Percentiles rank a stretch among this genome's conserved stretches.
These are phyloP conservation scores for Wickerhamomyces ciferrii DNA, from an alignment of 805 yeast genomes.

Conservation along the genomic window DNA sequence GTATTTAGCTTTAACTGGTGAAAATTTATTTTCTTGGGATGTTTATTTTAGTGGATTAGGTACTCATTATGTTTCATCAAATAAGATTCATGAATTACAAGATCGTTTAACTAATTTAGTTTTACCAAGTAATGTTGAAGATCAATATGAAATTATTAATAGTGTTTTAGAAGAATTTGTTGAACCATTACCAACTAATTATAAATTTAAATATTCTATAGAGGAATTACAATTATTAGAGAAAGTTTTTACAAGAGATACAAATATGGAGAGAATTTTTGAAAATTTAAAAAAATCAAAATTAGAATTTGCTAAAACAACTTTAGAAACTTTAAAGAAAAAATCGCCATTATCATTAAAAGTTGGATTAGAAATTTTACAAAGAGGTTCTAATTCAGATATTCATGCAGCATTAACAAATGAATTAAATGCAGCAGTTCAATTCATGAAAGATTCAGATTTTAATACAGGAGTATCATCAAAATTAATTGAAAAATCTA, in stretches of 20 bases:
- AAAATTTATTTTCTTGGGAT: conserved; percentile 70
- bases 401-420: conserved; percentile 62
- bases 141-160: conserved; percentile 45
- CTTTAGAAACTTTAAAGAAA: conserved; percentile 47
- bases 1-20: conserved; percentile 84
- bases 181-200: conserved; percentile 58
- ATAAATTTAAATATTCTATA: conserved; percentile 49
- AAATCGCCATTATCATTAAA: conserved; percentile 80
- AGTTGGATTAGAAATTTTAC: conserved; percentile 63
- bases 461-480: conserved; percentile 67
- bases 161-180: conserved; percentile 75
- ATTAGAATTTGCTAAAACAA: conserved; percentile 59
- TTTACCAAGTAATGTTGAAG: conserved; percentile 21
- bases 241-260: conserved; percentile 48
- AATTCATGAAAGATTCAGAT: conserved; percentile 62
- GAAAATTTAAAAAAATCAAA: conserved; percentile 44
- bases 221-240: conserved; percentile 65
- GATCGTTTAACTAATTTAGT: conserved; percentile 49
- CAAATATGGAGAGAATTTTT: conserved; percentile 42
- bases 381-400: conserved; percentile 51
- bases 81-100: conserved; percentile 55
- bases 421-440: conserved; percentile 74
- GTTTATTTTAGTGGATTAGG: conserved; percentile 82
- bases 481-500: conserved; percentile 56
- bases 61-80: conserved; percentile 80